A percentile compares a stretch with the other conserved stretches of the same genome.
These are phyloP conservation scores for Starmerella stellata DNA, from an alignment of 805 yeast species.

Conservation along the genomic window DNA sequence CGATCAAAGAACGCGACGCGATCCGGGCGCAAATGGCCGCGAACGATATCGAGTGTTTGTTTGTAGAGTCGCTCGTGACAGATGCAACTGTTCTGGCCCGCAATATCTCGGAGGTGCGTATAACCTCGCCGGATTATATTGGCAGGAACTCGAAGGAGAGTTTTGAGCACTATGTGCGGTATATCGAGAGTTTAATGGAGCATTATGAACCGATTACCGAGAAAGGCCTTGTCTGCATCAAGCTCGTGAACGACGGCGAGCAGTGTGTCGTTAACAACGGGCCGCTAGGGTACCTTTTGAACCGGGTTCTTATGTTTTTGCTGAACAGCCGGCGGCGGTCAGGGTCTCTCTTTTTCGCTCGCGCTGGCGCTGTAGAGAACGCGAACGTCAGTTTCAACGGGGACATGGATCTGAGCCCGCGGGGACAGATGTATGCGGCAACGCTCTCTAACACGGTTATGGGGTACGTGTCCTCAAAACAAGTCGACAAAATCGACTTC, in stretches of 20 bases:
- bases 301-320: constrained; percentile 77
- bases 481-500: constrained; percentile 10
- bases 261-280: constrained; percentile 61
- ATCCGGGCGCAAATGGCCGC: constrained; percentile 33
- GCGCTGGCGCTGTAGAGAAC: constrained; percentile 28
- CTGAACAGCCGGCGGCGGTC: constrained; percentile 77
- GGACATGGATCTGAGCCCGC: constrained; percentile 69
- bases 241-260: constrained; percentile 81
- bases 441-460: constrained; percentile 42
- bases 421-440: constrained; percentile 50
- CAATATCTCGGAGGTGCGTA: constrained; percentile 69
- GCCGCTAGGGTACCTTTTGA: constrained; percentile 71
- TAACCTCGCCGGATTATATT: constrained; percentile 64
- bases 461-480: constrained; percentile 21
- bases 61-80: constrained; percentile 74
- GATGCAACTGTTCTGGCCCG: constrained; percentile 48
- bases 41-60: constrained; percentile 55
- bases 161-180: constrained; percentile 51
- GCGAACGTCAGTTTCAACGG: constrained; percentile 42
- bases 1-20: constrained; percentile 44
- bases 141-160: constrained; percentile 64
- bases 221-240: constrained; percentile 49
- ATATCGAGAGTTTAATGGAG: constrained; percentile 50
- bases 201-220: constrained; percentile 58
- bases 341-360: constrained; percentile 83